These are phyloP conservation scores for Bipolaris bicolor DNA, from an alignment of 2,329 filamentous ascomycete genomes.

Conservation along the genomic window DNA sequence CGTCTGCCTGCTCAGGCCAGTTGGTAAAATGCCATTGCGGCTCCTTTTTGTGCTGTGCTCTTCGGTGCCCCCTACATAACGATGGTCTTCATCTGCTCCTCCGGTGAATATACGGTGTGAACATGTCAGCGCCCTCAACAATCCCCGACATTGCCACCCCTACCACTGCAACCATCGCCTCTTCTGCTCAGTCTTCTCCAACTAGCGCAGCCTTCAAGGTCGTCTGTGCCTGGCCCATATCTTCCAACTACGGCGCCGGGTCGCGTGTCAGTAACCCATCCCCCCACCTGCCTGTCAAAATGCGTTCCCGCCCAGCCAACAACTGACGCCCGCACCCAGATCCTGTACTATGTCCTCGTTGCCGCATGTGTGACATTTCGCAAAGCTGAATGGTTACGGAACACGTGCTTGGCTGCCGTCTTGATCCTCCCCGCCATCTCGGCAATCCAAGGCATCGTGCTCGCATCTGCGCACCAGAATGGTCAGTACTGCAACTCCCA, in stretches of 20 bases:
- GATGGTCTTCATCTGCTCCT: conserved; percentile 12
- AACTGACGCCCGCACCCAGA: conserved; percentile 50
- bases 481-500: conserved; percentile 52
- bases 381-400: conserved; percentile 66
- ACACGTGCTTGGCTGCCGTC: conserved; percentile 65
- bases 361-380: conserved; percentile 66
- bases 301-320: conserved; percentile 12
- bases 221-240: conserved; percentile 63
- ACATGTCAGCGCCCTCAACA: conserved; percentile 41
- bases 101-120: conserved; percentile 41
- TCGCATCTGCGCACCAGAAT: conserved; percentile 64
- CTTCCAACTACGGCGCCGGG: conserved; percentile 63
- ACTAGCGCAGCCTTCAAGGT: conserved; percentile 48
- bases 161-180: conserved; percentile 7
- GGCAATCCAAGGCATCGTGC: conserved; percentile 67
- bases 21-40: conserved; percentile 11
- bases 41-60: conserved; percentile 11
- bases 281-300: not conserved
- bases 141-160: conserved; percentile 25
- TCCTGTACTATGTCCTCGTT: conserved; percentile 64
- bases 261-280: conserved; percentile 54
- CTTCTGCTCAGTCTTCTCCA: not conserved
- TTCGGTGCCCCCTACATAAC: conserved; percentile 1
- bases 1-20: conserved; percentile 13
- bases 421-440: conserved; percentile 69